Conservation (phyloP, 345 rosid species). For the Nasturtium officinale region DNA sequence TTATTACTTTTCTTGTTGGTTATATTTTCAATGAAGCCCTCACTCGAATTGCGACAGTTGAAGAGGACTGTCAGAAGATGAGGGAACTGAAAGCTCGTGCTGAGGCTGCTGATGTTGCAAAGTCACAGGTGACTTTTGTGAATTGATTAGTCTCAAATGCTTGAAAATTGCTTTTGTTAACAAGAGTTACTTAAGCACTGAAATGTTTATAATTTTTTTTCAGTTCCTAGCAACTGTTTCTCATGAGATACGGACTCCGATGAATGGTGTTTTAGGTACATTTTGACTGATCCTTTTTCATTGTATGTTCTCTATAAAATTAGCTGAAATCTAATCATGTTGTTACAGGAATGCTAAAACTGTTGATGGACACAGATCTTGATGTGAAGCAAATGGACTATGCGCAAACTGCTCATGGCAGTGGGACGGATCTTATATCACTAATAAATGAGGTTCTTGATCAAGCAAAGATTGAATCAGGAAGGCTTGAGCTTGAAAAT, state of each 20-base stretch:
- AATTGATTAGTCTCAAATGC: conserved; percentile 10
- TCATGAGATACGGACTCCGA: conserved; percentile 96
- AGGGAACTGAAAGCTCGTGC: conserved; percentile 85
- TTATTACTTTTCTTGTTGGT: conserved; percentile 73
- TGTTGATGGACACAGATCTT: conserved; percentile 91
- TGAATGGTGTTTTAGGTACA: conserved; percentile 71
- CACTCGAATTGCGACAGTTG: conserved; percentile 72
- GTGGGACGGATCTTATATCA: conserved; percentile 85
- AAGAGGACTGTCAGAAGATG: conserved; percentile 74
- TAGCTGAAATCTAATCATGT: neutral
- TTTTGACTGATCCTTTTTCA: neutral
- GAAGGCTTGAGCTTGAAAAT: conserved; percentile 83
- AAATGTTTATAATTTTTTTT: conserved; percentile 36
- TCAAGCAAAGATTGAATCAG: conserved; percentile 98
- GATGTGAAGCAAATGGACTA: conserved; percentile 74
- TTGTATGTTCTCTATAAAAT: neutral
- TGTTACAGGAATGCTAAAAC: conserved; percentile 82
- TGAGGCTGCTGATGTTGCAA: conserved; percentile 98
- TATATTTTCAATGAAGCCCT: conserved; percentile 80
- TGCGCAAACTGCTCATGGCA: conserved; percentile 84
- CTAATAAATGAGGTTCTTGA: conserved; percentile 92
- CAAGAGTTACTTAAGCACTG: conserved; percentile 12
- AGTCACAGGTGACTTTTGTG: conserved; percentile 61
- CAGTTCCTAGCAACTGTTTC: conserved; percentile 98
- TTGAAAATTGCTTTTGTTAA: neutral